Percentiles rank a stretch among this genome's conserved stretches.
These are phyloP conservation scores for Aspergillus melleus DNA, from an alignment of 2,329 filamentous ascomycete species.

Conservation along the genomic window DNA sequence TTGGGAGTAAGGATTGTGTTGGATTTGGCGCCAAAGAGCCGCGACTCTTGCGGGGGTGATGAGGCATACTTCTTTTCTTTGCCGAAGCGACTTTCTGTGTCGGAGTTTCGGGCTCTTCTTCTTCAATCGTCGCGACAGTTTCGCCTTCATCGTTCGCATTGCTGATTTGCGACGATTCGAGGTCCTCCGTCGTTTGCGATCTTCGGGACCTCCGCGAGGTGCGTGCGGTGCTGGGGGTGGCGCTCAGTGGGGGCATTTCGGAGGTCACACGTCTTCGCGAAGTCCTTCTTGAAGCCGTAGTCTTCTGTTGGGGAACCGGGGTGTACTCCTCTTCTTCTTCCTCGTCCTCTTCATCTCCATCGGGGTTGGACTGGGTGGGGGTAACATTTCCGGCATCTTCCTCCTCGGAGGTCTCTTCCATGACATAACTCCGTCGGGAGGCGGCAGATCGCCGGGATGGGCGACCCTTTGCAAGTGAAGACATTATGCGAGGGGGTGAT, in stretches of 20 bases:
- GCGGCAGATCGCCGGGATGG: slow-evolving; percentile 61
- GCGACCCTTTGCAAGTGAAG: slow-evolving; percentile 48
- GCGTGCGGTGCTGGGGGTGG: slow-evolving; percentile 23
- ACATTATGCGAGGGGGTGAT: slow-evolving; percentile 31
- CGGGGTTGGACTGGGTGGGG: slow-evolving; percentile 39
- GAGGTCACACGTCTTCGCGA: slow-evolving; percentile 56
- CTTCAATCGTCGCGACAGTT: slow-evolving; percentile 39
- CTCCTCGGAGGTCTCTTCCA: slow-evolving; percentile 78
- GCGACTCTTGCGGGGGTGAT: slow-evolving; percentile 39
- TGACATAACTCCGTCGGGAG: slow-evolving; percentile 68
- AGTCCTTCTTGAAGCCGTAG: slow-evolving; percentile 55
- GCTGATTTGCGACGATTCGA: slow-evolving; percentile 60
- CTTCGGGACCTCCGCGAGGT: slow-evolving; percentile 40
- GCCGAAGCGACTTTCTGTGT: slow-evolving; percentile 56
- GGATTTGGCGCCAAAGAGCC: slow-evolving; percentile 42
- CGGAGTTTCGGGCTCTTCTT: slow-evolving; percentile 55
- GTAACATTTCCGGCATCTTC: slow-evolving; percentile 56
- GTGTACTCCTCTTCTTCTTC: slow-evolving; percentile 75
- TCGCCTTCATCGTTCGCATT: slow-evolving; percentile 38
- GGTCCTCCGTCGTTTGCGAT: slow-evolving; percentile 50
- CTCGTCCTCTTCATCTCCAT: slow-evolving; percentile 59
- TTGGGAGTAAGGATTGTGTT: slow-evolving; percentile 45
- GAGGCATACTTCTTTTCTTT: slow-evolving; percentile 64
- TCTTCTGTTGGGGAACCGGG: slow-evolving; percentile 65
- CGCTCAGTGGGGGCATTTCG: slow-evolving; percentile 47